Conservation (phyloP, 495 filamentous ascomycete genomes). For the Podospora fimiseda region DNA sequence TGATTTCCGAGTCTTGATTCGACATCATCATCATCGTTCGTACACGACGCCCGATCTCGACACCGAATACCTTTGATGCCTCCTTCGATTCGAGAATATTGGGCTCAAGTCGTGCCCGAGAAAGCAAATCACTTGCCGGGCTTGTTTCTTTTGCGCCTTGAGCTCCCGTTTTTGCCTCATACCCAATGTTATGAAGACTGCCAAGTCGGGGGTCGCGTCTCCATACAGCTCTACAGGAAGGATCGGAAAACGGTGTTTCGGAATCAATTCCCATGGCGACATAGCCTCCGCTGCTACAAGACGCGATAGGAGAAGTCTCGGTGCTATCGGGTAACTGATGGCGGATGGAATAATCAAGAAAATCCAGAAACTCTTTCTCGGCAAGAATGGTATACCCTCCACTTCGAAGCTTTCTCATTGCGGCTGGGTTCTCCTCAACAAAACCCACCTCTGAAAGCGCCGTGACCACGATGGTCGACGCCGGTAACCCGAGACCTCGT, state of each 20-base stretch:
- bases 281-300: not conserved
- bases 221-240: not conserved
- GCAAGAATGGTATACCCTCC: not conserved
- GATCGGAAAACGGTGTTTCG: not conserved
- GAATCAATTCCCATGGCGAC: not conserved
- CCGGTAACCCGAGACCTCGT: too few species aligned
- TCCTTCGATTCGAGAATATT: not conserved
- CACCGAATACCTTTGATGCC: not conserved
- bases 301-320: not conserved
- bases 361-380: not conserved
- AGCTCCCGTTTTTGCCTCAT: not conserved
- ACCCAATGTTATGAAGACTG: not conserved
- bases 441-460: constrained; percentile 44
- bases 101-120: not conserved
- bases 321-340: not conserved
- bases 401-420: not conserved
- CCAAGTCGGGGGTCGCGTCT: not conserved
- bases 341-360: not conserved
- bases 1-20: constrained; percentile 22
- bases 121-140: not conserved
- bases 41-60: constrained; percentile 11
- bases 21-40: constrained; percentile 28
- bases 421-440: constrained; percentile 10
- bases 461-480: constrained; percentile 26
- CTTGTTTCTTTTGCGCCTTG: not conserved